These are phyloP conservation scores for Panicum miliaceum DNA, from an alignment of 176 grass and related monocot species.

Conservation along the genomic window DNA sequence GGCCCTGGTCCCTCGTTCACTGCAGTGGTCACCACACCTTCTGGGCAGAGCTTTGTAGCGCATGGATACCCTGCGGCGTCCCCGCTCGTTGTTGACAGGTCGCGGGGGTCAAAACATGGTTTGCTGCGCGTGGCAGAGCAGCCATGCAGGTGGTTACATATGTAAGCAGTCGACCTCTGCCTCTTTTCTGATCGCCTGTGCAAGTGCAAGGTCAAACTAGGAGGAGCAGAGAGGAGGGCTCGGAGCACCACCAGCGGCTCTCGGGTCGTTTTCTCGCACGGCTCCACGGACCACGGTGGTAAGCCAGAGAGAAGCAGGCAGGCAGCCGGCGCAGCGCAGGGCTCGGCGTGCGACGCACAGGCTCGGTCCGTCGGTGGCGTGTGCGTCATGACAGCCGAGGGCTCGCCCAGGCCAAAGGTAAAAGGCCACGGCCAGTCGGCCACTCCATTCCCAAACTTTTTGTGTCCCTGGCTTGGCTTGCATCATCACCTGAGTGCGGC, in stretches of 20 bases:
- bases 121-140: background rate
- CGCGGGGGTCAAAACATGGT: background rate
- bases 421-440: background rate
- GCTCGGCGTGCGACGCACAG: background rate
- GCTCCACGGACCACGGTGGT: background rate
- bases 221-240: background rate
- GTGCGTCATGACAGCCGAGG: conserved; percentile 22
- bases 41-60: too few relatives aligned
- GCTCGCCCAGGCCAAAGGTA: background rate
- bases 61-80: background rate
- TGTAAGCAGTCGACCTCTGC: background rate
- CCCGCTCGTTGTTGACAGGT: background rate
- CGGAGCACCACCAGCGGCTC: background rate
- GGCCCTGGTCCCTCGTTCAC: background rate
- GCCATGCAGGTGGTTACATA: background rate
- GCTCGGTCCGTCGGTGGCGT: too few relatives aligned
- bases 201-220: conserved; percentile 47
- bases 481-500: too few relatives aligned
- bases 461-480: background rate
- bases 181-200: too few relatives aligned
- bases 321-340: background rate
- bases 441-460: background rate
- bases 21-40: background rate
- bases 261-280: conserved; percentile 42
- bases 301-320: background rate